A percentile compares a stretch with the other conserved stretches of the same genome.
Evolutionary conservation across 768 basidiomycete genomes (phyloP).

Genomic region (Ramaria rubella): DNA sequence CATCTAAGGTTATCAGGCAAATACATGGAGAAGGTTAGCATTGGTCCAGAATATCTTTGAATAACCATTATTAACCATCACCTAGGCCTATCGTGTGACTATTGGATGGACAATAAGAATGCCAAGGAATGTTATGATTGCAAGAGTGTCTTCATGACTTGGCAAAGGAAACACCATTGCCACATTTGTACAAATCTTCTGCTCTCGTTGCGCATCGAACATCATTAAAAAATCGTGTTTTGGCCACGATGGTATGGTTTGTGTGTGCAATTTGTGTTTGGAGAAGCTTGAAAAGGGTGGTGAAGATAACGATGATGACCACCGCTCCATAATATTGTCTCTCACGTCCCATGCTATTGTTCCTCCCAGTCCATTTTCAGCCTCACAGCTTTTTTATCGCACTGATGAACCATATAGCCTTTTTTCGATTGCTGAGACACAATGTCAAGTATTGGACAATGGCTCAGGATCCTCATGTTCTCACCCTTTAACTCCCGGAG

Average conservation of each 20-base stretch:
- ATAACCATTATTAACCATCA: background rate
- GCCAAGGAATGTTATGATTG: constrained; percentile 96
- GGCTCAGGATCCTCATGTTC: constrained; percentile 34
- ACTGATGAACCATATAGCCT: constrained; percentile 74
- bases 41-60: background rate
- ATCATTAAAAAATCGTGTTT: constrained; percentile 92
- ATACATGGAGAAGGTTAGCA: constrained; percentile 85
- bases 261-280: constrained; percentile 94
- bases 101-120: constrained; percentile 98
- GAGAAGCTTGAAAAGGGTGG: constrained; percentile 84
- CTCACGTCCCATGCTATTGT: constrained; percentile 65
- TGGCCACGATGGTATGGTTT: constrained; percentile 90
- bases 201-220: constrained; percentile 93
- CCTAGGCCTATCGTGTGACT: constrained; percentile 81
- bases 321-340: constrained; percentile 71
- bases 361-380: constrained; percentile 81
- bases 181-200: constrained; percentile 99
- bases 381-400: constrained; percentile 75
- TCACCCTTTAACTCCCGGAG: constrained; percentile 44
- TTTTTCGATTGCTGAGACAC: constrained; percentile 77
- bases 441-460: constrained; percentile 44
- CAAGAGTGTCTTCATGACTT: constrained; percentile 88
- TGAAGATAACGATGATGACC: constrained; percentile 86
- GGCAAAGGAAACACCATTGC: constrained; percentile 96
- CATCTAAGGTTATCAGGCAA: constrained; percentile 85